Evolutionary conservation across 805 yeast species (phyloP), one percentile per base, ranked within the genome.

Genomic region (Candida maesae): DNA sequence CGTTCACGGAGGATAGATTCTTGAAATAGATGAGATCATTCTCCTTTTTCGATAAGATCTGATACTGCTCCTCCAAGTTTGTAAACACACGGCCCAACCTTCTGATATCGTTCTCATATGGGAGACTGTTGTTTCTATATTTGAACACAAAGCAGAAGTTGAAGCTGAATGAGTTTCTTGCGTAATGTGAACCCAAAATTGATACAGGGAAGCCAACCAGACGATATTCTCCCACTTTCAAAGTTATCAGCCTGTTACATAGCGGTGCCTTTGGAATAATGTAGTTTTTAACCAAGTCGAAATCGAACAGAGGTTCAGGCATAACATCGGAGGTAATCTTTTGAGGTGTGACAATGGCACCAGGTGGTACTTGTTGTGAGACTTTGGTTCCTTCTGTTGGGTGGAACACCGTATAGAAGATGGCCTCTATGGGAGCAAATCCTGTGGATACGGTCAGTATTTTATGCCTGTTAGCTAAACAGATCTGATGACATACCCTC

Each of bases 301-400:
- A 93, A 52, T 84, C 81, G 55, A 87, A 81, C 42, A 80, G 62
- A 24, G 71, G 71, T 27, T 56, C 64, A 41, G 52, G 47, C 36
- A 36, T 53, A 19, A 42, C 59, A 53, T 27, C 52, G 9, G 74
- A 61, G 19, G 65, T 59, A 18, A 62, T 13, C 21, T 29, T 48
- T 3, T 35, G 36, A 4, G 59, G 63, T 6, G 70, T 70, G 6
- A 69, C 70, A 19, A 81, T 76, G 4, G 84, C 70, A 6, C 88
- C 86, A 29, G 80, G 78, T 3, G 99, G 99, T 0, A 88, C 95
- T 59, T 93, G 96, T 54, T 84, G 85, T 5, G 85, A 74, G 6
- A 91, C 90, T 63, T 89, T 88, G 0, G 98, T 83, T 1, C 99
- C 99, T 55, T 89, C 95, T 0, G 93, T 85, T 0, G 97, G 97